A percentile compares a stretch with the other conserved stretches of the same genome.
These are phyloP conservation scores for Sclerotinia borealis DNA, from an alignment of 2,329 filamentous ascomycete genomes.

Conservation along the genomic window DNA sequence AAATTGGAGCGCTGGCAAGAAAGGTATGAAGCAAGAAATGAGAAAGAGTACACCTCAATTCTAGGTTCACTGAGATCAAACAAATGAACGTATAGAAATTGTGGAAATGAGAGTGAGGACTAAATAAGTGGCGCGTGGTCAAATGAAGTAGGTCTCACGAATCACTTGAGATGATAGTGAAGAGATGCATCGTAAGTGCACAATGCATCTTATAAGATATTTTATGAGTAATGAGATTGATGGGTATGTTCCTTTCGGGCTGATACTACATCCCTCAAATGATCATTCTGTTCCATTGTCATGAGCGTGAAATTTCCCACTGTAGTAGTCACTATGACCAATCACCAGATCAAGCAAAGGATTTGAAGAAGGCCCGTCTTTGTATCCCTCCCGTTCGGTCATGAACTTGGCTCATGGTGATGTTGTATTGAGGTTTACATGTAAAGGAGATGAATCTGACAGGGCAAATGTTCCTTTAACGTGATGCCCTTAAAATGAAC, in stretches of 20 bases:
- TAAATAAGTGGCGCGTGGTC: not conserved
- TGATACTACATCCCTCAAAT: not conserved
- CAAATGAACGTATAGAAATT: not conserved
- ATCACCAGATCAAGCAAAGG: not conserved
- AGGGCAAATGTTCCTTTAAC: not conserved
- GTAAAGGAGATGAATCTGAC: not conserved
- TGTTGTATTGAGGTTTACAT: not conserved
- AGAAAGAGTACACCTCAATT: not conserved
- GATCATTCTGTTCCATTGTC: not conserved
- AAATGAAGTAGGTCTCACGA: not conserved
- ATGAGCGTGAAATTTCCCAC: not conserved
- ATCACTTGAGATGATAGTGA: not conserved
- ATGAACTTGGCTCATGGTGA: not conserved
- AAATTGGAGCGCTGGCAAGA: not conserved
- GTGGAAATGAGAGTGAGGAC: not conserved
- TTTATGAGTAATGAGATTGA: not conserved
- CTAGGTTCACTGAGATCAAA: not conserved
- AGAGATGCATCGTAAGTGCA: not conserved
- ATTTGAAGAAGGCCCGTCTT: not conserved
- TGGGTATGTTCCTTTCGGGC: not conserved
- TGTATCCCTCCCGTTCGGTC: not conserved
- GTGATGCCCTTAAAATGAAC: not conserved
- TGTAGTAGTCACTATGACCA: not conserved
- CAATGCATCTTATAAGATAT: not conserved
- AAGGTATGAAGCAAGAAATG: not conserved